A percentile compares a stretch with the other conserved stretches of the same genome.
These are phyloP conservation scores for Hippophae tibetana DNA, from an alignment of 306 rosid genomes.

Conservation along the genomic window DNA sequence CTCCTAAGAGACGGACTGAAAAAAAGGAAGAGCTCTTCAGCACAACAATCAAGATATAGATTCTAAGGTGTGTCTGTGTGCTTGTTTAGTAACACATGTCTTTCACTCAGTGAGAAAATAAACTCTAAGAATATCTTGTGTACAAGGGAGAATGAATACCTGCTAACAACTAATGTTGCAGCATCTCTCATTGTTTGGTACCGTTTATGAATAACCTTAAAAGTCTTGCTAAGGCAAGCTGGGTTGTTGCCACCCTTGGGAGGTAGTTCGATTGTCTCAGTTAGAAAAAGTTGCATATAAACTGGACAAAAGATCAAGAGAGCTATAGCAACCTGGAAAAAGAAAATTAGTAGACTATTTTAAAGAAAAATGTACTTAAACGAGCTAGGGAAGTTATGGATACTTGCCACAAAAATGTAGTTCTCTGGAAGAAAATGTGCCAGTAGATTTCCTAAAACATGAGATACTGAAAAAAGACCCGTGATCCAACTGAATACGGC, in stretches of 20 bases:
- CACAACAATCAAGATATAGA: not conserved
- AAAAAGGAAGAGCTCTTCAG: conserved; percentile 11
- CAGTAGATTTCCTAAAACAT: conserved; percentile 45
- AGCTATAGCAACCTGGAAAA: conserved; percentile 54
- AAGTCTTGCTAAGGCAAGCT: conserved; percentile 32
- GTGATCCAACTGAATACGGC: conserved; percentile 57
- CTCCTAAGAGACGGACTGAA: conserved; percentile 66
- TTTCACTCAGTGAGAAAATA: too few relatives aligned
- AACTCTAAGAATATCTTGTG: too few relatives aligned
- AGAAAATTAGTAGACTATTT: not conserved
- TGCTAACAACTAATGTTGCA: conserved; percentile 45
- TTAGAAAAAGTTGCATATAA: conserved; percentile 61
- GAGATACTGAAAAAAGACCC: conserved; percentile 55
- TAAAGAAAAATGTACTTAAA: not conserved
- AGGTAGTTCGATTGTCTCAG: conserved; percentile 37
- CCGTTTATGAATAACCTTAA: conserved; percentile 33
- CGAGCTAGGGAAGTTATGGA: not conserved
- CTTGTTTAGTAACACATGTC: too few relatives aligned
- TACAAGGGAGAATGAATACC: conserved; percentile 25
- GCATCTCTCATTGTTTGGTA: conserved; percentile 55
- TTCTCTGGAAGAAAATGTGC: conserved; percentile 49
- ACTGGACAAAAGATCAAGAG: conserved; percentile 47
- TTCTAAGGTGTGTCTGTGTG: not conserved
- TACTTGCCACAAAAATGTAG: conserved; percentile 41
- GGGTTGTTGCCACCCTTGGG: conserved; percentile 22